Evolutionary conservation across 306 rosid species (phyloP).

Genomic region (Cicer judaicum): DNA sequence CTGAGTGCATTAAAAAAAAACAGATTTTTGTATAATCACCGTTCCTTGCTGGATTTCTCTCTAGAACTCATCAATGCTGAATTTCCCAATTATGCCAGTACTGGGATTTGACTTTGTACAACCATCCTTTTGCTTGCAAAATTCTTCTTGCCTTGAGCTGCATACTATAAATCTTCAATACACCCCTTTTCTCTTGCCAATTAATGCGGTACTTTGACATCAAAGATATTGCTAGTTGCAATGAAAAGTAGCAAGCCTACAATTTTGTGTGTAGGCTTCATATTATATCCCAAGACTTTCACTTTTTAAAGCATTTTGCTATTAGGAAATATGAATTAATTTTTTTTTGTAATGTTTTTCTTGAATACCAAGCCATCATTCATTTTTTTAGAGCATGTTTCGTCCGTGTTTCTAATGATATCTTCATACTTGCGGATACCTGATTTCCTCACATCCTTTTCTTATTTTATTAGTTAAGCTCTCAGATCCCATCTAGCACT

Average conservation of each 20-base stretch:
- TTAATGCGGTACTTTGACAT: neutral
- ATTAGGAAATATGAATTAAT: slow-evolving; percentile 13
- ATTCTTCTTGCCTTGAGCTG: slow-evolving; percentile 13
- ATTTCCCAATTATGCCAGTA: neutral
- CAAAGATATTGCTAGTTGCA: slow-evolving; percentile 34
- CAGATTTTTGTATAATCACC: neutral
- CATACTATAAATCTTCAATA: slow-evolving; percentile 1
- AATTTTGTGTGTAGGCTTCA: neutral
- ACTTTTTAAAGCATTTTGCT: slow-evolving; percentile 19
- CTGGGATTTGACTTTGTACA: slow-evolving; percentile 17
- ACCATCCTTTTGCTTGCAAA: neutral
- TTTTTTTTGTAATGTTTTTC: neutral
- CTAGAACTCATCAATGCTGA: neutral
- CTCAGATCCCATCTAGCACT: slow-evolving; percentile 61
- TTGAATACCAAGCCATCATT: slow-evolving; percentile 12
- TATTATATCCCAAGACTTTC: slow-evolving; percentile 15
- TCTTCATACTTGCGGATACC: slow-evolving; percentile 36
- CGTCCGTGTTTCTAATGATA: slow-evolving; percentile 9
- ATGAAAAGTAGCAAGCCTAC: slow-evolving; percentile 29
- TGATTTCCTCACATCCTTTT: slow-evolving; percentile 32
- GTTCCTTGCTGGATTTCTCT: slow-evolving; percentile 21
- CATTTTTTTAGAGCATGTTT: slow-evolving; percentile 13
- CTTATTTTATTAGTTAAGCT: slow-evolving; percentile 45
- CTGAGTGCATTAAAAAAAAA: neutral
- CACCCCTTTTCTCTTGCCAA: neutral